A percentile compares a stretch with the other conserved stretches of the same genome.
These are phyloP conservation scores for Boletales sp. DNA, from an alignment of 768 basidiomycete species.

Conservation along the genomic window DNA sequence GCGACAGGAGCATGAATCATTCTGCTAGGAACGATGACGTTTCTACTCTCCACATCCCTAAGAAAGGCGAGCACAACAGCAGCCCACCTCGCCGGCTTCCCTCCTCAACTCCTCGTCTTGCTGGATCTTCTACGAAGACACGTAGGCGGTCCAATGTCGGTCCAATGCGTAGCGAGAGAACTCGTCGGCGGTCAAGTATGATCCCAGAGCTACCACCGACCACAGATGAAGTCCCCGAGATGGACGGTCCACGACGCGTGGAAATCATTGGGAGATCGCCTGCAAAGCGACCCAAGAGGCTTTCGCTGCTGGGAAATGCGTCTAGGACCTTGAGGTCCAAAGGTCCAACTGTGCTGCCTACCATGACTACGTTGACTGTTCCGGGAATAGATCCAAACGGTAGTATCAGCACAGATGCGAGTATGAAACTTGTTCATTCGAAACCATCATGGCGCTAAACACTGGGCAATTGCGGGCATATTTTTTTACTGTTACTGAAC, in stretches of 20 bases:
- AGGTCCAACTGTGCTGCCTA: slow-evolving; percentile 30
- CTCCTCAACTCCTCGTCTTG: slow-evolving; percentile 38
- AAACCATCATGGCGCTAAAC: slow-evolving; percentile 60
- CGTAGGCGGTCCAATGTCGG: slow-evolving; percentile 75
- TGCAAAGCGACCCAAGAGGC: slow-evolving; percentile 54
- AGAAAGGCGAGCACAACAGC: slow-evolving; percentile 32
- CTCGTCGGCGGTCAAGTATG: slow-evolving; percentile 72
- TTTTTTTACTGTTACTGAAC: slow-evolving; percentile 6
- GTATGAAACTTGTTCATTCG: slow-evolving; percentile 37
- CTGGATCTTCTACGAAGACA: slow-evolving; percentile 33
- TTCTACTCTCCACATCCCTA: slow-evolving; percentile 29
- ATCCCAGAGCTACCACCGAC: slow-evolving; percentile 65
- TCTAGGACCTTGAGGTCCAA: slow-evolving; percentile 35
- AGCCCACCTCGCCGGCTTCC: slow-evolving; percentile 53
- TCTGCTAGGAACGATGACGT: slow-evolving; percentile 22
- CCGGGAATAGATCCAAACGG: slow-evolving; percentile 42
- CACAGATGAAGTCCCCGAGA: slow-evolving; percentile 33
- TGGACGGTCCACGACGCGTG: slow-evolving; percentile 39
- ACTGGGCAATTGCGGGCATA: background rate
- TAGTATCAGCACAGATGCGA: slow-evolving; percentile 42
- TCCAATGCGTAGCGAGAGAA: slow-evolving; percentile 69
- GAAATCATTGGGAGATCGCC: slow-evolving; percentile 46
- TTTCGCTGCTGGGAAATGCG: slow-evolving; percentile 47
- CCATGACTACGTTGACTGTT: slow-evolving; percentile 28
- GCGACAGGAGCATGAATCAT: slow-evolving; percentile 67